phyloP scores from a whole-genome alignment of 768 basidiomycete species.

The Hericium rajendrae region DNA sequence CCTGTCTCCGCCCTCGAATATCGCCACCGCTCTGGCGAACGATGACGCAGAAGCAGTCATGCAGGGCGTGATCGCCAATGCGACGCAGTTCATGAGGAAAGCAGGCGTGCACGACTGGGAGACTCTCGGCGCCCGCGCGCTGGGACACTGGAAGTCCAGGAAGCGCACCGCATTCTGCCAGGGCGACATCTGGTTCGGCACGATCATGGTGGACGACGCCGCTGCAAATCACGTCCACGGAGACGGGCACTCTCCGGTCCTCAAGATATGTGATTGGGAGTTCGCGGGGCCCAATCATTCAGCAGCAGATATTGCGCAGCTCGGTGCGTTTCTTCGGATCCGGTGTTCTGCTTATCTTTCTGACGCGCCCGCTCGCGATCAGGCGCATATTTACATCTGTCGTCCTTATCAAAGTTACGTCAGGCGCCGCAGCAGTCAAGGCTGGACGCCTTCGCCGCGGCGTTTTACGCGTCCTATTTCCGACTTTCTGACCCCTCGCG shows the following conservation, averaged over 20 bases:
- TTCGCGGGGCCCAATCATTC: constrained; percentile 7
- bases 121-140: constrained; percentile 5
- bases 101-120: constrained; percentile 12
- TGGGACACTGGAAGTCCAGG: constrained; percentile 9
- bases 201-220: not conserved
- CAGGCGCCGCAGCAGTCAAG: not conserved
- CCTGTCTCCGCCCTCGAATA: not conserved
- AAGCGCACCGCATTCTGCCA: constrained; percentile 10
- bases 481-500: not conserved
- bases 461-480: not conserved
- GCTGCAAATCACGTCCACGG: not conserved
- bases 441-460: not conserved
- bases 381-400: constrained; percentile 3
- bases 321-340: constrained; percentile 3
- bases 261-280: constrained; percentile 4
- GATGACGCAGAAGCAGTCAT: not conserved
- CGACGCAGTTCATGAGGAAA: not conserved
- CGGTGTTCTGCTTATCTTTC: not conserved
- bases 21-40: not conserved
- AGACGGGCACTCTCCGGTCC: not conserved
- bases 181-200: constrained; percentile 14
- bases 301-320: constrained; percentile 7
- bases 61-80: not conserved
- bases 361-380: no score
- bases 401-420: not conserved